Conservation (phyloP, 2,329 filamentous ascomycete genomes). For the Monilinia vaccinii-corymbosi region DNA sequence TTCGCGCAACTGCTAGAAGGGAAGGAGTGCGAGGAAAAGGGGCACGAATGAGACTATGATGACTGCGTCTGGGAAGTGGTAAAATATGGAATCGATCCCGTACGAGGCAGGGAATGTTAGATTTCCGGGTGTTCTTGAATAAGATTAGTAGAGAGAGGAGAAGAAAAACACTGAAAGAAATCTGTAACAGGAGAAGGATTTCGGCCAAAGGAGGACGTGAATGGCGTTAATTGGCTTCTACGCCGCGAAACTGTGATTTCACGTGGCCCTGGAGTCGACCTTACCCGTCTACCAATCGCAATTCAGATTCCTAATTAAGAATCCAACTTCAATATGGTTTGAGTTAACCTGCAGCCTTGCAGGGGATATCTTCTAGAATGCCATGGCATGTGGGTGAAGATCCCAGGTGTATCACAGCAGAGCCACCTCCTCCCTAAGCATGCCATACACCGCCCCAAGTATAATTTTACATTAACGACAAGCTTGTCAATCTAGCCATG, state of each 20-base stretch:
- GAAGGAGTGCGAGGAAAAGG: background rate
- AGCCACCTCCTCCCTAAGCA: slow-evolving; percentile 6
- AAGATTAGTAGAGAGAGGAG: background rate
- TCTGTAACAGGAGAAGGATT: background rate
- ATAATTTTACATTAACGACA: slow-evolving; percentile 22
- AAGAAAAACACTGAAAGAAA: background rate
- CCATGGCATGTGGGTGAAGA: background rate
- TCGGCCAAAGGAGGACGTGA: background rate
- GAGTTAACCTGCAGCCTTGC: slow-evolving; percentile 1
- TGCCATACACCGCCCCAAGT: slow-evolving; percentile 19
- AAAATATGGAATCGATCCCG: background rate
- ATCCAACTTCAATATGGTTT: background rate
- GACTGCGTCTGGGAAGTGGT: background rate
- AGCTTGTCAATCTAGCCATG: slow-evolving; percentile 10
- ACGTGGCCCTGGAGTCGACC: background rate
- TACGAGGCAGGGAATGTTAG: background rate
- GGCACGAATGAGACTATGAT: background rate
- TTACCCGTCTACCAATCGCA: background rate
- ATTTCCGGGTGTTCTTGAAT: background rate
- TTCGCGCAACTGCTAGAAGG: background rate
- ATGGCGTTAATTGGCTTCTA: background rate
- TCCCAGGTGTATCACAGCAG: slow-evolving; percentile 5
- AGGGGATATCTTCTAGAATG: background rate
- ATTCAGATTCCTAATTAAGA: background rate
- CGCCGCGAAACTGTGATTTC: slow-evolving; percentile 4